A percentile compares a stretch with the other conserved stretches of the same genome.
These are phyloP conservation scores for sweet orange (Citrus sinensis) DNA, from an alignment of 345 rosid species.

Conservation along the genomic window DVS_A1.0 CM039169.1:7663501-7664000, in stretches of 20 bases:
- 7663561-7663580: slow-evolving; percentile 67
- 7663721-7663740: slow-evolving; percentile 47
- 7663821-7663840: slow-evolving; percentile 45
- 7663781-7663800: slow-evolving; percentile 56
- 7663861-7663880: slow-evolving; percentile 65
- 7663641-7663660: slow-evolving; percentile 16
- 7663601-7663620: slow-evolving; percentile 45
- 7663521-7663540: background rate
- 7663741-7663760: slow-evolving; percentile 44
- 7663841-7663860: slow-evolving; percentile 63
- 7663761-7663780: slow-evolving; percentile 42
- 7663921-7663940: slow-evolving; percentile 39
- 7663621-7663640: slow-evolving; percentile 26
- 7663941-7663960: slow-evolving; percentile 34
- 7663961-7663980: slow-evolving; percentile 29
- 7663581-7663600: slow-evolving; percentile 54
- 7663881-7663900: slow-evolving; percentile 66
- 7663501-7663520: background rate
- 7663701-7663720: slow-evolving; percentile 27
- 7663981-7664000: slow-evolving; percentile 23
- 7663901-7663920: slow-evolving; percentile 68
- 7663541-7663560: slow-evolving; percentile 35
- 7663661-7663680: slow-evolving; percentile 30
- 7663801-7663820: slow-evolving; percentile 60
- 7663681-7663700: slow-evolving; percentile 24